phyloP scores from a whole-genome alignment of 2,329 filamentous ascomycete species.

The Colletotrichum melonis region DNA sequence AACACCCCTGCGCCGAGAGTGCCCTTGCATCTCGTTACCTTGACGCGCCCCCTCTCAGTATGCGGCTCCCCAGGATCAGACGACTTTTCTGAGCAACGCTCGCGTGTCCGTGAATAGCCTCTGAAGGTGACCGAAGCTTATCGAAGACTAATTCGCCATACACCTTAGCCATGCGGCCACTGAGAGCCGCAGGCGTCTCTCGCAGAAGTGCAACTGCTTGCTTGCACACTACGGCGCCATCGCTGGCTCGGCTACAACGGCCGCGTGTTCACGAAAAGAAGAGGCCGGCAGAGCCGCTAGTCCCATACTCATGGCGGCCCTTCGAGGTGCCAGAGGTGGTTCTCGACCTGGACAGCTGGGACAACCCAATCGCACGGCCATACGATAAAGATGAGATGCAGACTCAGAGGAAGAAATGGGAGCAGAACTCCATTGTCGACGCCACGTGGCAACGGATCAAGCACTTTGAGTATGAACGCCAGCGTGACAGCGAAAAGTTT shows the following conservation, averaged over 20 bases:
- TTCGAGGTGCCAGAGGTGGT: slow-evolving; percentile 53
- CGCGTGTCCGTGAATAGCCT: slow-evolving; percentile 11
- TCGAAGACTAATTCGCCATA: not conserved
- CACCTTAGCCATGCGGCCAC: slow-evolving; percentile 10
- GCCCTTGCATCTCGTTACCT: slow-evolving; percentile 5
- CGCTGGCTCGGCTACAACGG: not conserved
- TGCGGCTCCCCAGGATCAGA: slow-evolving; percentile 29
- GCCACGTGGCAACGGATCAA: slow-evolving; percentile 42
- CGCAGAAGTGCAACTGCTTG: not conserved
- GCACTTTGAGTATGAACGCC: slow-evolving; percentile 43
- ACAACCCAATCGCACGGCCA: slow-evolving; percentile 54
- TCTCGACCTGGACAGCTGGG: slow-evolving; percentile 64
- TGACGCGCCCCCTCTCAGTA: slow-evolving; percentile 12
- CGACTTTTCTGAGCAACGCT: slow-evolving; percentile 15
- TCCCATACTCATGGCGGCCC: slow-evolving; percentile 28
- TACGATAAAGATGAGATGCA: slow-evolving; percentile 51
- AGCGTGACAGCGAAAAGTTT: slow-evolving; percentile 31
- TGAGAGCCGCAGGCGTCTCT: not conserved
- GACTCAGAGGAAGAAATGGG: slow-evolving; percentile 45
- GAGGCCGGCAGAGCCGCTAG: slow-evolving; percentile 1
- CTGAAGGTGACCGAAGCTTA: not conserved
- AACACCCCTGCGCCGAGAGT: slow-evolving; percentile 19
- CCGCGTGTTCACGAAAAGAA: slow-evolving; percentile 26
- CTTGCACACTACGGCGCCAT: slow-evolving; percentile 14
- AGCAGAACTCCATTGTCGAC: slow-evolving; percentile 36